Evolutionary conservation across 2,329 filamentous ascomycete species (phyloP), one percentile per base, ranked within the genome.

Genomic region (Diplodia intermedia): DNA sequence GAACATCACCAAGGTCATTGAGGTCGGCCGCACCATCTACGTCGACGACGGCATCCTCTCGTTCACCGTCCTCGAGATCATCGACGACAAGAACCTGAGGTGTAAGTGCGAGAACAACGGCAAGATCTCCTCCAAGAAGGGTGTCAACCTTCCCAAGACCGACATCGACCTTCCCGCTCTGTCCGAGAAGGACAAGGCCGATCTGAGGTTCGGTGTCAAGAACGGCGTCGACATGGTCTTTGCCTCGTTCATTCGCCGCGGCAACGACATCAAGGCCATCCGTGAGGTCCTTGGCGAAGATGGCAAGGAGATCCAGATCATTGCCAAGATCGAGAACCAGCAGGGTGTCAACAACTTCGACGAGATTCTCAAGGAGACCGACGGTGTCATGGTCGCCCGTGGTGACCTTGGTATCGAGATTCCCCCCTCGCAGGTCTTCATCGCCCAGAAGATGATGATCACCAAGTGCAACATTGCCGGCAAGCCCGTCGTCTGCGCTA

Each of bases 361-460:
- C 75, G 94, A 98, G 85, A 99, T 99, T 77, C 89, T 99, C 70
- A 87, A 89, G 79, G 93, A 94, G 85, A 98, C 95, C 6, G 95
- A 99, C 81, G 95, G 95, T 87, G 94, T 99, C 85, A 99, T 99
- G 95, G 95, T 99, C 74, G 95, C 95, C 77, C 94, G 95, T 89
- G 95, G 95, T 85, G 95, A 98, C 79, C 85, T 97, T 72, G 95
- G 95, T 86, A 99, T 99, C 76, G 95, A 99, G 85, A 99, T 99
- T 76, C 94, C 95, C 61, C 94, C 95, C 70, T 93, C 94, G 72
- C 95, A 99, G 87, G 95, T 99, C 73, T 99, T 99, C 83, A 93
- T 97, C 74, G 95, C 95, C 68, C 95, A 99, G 87, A 99, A 99
- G 91, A 99, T 99, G 92, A 94, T 99, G 88, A 99, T 99, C 82